phyloP scores from a whole-genome alignment of 1,284 basidiomycete species.

The Cryptococcus depauperatus region DNA sequence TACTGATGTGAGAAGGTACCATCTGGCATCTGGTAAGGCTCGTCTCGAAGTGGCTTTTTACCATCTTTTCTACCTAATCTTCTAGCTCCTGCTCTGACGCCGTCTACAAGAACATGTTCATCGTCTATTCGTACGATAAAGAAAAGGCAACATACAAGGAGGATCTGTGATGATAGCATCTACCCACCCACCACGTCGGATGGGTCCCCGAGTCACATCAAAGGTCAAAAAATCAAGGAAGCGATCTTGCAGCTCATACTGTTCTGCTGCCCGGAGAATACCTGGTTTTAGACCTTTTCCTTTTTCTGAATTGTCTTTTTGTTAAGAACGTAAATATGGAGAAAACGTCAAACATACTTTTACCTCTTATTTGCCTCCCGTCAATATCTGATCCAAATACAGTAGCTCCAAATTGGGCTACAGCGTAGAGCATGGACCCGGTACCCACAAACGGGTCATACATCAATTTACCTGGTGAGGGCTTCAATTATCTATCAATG shows the following conservation, averaged over 20 bases:
- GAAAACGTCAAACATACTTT: conserved; percentile 46
- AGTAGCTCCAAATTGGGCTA: conserved; percentile 77
- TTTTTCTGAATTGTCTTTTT: conserved; percentile 35
- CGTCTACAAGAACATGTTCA: conserved; percentile 55
- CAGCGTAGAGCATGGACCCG: conserved; percentile 83
- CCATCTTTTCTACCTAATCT: conserved; percentile 62
- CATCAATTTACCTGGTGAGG: conserved; percentile 75
- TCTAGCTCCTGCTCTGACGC: conserved; percentile 93
- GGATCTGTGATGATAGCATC: conserved; percentile 94
- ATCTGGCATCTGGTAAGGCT: conserved; percentile 38
- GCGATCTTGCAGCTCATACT: conserved; percentile 69
- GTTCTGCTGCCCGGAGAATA: conserved; percentile 68
- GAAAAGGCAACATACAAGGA: conserved; percentile 57
- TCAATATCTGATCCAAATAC: conserved; percentile 95
- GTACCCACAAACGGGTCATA: conserved; percentile 98
- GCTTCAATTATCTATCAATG: conserved; percentile 48
- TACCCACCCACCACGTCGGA: conserved; percentile 77
- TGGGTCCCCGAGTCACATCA: conserved; percentile 82
- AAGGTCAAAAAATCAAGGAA: conserved; percentile 82
- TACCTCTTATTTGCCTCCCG: conserved; percentile 91
- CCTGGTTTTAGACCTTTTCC: conserved; percentile 51
- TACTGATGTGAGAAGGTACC: conserved; percentile 43
- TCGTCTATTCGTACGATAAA: neutral
- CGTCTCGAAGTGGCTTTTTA: conserved; percentile 35
- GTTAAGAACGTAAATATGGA: neutral